Base-by-base conservation (phyloP, 106 monocot genomes). In the Dioscorea zingiberensis region DNA sequence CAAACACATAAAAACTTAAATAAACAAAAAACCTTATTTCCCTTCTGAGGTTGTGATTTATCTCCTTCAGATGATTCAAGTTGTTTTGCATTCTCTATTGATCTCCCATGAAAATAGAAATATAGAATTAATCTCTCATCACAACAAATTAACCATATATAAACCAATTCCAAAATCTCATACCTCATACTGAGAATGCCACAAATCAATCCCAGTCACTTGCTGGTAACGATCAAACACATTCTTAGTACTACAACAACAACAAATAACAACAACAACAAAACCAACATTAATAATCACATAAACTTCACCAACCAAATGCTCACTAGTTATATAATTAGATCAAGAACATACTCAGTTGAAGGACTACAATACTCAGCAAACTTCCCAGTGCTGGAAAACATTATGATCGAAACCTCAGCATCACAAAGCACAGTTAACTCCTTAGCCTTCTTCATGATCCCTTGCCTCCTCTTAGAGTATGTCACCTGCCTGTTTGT, bases 401-500 rank as follows among this genome's bases (percentile, higher is more conserved):
- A 63, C 94, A 94, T 90, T 64, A 94, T 58, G 53, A 94, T 78
- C 30, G 81, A 74, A 14, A 94, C 78, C 60, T 94, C 59, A 21
- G 90, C 94, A 47, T 94, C 94, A 44, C 94, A 94, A 21, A 94
- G 87, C 46, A 94, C 90, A 6, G 90, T 82, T 63, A 94, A 81
- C 75, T 94, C 94, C 51, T 76, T 69, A 12, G 94, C 90, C 80
- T 94, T 94, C 90, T 94, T 94, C 73, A 87, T 74, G 47, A 94
- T 76, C 60, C 94, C 94, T 13, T 74, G 51, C 55, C 89, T 70
- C 58, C 94, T 76, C 87, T 94, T 94, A 11, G 94, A 94, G 71
- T 84, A 94, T 12, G 94, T 94, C 54, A 94, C 94, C 65, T 94
- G 94, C 69, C 94, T 74, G 75, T 87, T 94, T 7, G 90, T 94